A percentile compares a stretch with the other conserved stretches of the same genome.
These are phyloP conservation scores for Pezizomycotina sp. DNA, from an alignment of 2,329 filamentous ascomycete species.

Conservation along the genomic window DNA sequence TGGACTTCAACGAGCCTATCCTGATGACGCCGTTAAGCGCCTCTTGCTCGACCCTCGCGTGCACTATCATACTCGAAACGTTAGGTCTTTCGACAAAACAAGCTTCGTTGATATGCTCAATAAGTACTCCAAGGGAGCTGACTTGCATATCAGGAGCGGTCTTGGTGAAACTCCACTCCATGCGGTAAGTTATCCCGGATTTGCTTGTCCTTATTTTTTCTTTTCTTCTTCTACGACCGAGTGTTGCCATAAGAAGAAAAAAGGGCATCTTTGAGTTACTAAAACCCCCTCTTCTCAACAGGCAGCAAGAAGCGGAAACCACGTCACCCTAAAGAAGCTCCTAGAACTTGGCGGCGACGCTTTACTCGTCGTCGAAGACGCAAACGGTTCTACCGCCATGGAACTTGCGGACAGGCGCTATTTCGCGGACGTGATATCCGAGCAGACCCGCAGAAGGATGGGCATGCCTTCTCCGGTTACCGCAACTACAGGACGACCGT, in stretches of 20 bases:
- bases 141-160: slow-evolving; percentile 33
- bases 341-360: slow-evolving; percentile 25
- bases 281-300: neutral
- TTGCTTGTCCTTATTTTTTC: neutral
- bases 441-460: slow-evolving; percentile 1
- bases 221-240: slow-evolving; percentile 4
- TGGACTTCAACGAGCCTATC: slow-evolving; percentile 47
- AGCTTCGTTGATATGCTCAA: slow-evolving; percentile 37
- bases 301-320: slow-evolving; percentile 7
- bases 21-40: slow-evolving; percentile 31
- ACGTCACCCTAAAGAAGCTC: slow-evolving; percentile 7
- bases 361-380: slow-evolving; percentile 21
- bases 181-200: slow-evolving; percentile 13
- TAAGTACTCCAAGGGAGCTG: slow-evolving; percentile 39
- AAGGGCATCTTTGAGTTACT: slow-evolving; percentile 1
- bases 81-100: slow-evolving; percentile 25
- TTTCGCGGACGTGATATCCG: slow-evolving; percentile 4
- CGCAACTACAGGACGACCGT: too few species aligned
- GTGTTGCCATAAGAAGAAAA: neutral
- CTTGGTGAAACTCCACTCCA: slow-evolving; percentile 34
- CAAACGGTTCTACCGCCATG: slow-evolving; percentile 22
- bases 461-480: too few species aligned
- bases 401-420: slow-evolving; percentile 19
- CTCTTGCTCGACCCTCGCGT: slow-evolving; percentile 9
- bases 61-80: slow-evolving; percentile 3